These are phyloP conservation scores for Aschersonia sp. DNA, from an alignment of 2,329 filamentous ascomycete species.

Conservation along the genomic window DNA sequence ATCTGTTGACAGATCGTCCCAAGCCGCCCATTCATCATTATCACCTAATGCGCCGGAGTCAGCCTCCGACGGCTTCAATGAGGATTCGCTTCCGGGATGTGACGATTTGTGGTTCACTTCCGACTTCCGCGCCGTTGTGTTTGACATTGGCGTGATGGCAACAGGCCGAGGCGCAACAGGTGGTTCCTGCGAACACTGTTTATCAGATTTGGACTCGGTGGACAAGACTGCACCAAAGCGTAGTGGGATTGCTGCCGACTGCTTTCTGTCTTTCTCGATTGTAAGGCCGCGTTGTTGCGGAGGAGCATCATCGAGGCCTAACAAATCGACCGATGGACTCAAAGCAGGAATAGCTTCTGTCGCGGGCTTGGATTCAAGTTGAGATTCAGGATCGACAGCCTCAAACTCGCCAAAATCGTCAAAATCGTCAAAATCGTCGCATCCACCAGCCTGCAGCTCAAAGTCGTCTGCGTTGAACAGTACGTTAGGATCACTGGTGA, in stretches of 20 bases:
- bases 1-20: constrained; percentile 27
- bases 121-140: too few species aligned
- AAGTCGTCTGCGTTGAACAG: constrained; percentile 52
- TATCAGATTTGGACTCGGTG: constrained; percentile 24
- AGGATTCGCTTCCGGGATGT: constrained; percentile 26
- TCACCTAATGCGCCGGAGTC: constrained; percentile 12
- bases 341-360: background rate
- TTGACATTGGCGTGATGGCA: too few species aligned
- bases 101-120: constrained; percentile 11
- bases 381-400: constrained; percentile 17
- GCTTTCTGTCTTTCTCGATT: background rate
- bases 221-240: constrained; percentile 13
- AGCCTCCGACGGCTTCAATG: constrained; percentile 18
- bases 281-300: constrained; percentile 1
- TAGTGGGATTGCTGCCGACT: constrained; percentile 7
- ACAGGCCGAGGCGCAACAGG: too few species aligned
- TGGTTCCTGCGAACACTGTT: too few species aligned
- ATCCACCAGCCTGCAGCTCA: constrained; percentile 23
- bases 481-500: constrained; percentile 32
- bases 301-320: constrained; percentile 21
- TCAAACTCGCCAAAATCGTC: constrained; percentile 48
- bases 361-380: background rate
- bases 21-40: constrained; percentile 35
- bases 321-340: constrained; percentile 19
- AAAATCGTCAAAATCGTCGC: constrained; percentile 29